Evolutionary conservation across 371 early-diverging fungal genomes (phyloP), one percentile per base, ranked within the genome.

Genomic region (Rhizopus sp.): DNA sequence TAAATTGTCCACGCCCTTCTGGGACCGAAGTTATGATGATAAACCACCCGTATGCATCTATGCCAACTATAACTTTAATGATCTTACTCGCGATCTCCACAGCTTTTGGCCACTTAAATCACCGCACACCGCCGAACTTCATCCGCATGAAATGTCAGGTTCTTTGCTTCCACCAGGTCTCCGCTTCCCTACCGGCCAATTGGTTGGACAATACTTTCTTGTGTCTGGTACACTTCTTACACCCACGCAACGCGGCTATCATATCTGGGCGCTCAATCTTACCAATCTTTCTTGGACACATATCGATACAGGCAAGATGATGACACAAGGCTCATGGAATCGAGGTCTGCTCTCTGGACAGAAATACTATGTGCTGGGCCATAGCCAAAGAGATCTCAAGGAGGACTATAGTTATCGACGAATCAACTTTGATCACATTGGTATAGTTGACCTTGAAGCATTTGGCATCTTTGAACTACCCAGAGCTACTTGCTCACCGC

Each of bases 391-490:
- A 15, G 84, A 72, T 33, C 69, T 91, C 46, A 74, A 83, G 6
- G 85, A 87, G 23, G 93, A 92, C 66, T 92, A 92, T 65, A 86
- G 90, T 59, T 81, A 88, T 49, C 84, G 93, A 34, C 88, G 82
- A 39, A 72, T 84, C 53, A 86, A 85, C 60, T 90, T 85, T 65
- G 73, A 82, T 33, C 86, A 90, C 52, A 50, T 87, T 54, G 80
- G 85, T 29, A 73, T 78, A 32, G 81, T 90, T 6, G 86, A 88
- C 46, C 44, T 90, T 60, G 84, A 87, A 39, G 87, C 88, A 0
- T 78, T 90, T 60, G 90, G 89, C 7, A 73, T 84, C 5, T 78
- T 78, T 63, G 67, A 67, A 7, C 61, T 78, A 7, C 76, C 83
- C 2, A 73, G 71, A 44, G 16, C 76, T 2, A 74, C 75, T n/a